Evolutionary conservation across 176 grass and related monocot genomes (phyloP), one percentile per base, ranked within the genome.

Genomic region (Carex cristatella): DNA sequence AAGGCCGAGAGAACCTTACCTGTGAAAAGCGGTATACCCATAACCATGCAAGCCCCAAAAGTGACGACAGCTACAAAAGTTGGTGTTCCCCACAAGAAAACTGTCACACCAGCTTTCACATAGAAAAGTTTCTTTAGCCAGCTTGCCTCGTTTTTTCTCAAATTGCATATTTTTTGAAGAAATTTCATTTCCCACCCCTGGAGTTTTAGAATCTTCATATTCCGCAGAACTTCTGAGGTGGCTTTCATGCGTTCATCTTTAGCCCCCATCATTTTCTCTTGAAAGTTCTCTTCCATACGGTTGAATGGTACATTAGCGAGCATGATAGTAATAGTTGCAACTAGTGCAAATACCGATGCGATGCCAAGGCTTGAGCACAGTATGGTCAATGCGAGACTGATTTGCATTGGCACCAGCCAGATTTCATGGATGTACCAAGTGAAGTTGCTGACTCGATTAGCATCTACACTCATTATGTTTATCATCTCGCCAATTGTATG

Each of bases 121-220:
- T 97, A 97, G 2, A 89, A 68, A 35, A 88, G 85, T 63, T 91
- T 97, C 74, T 89, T 92, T 32, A 94, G 70, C 92, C 90, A 97
- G 70, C 84, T 94, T 0, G 33, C 49, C 86, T 97, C 92, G 0
- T 64, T 88, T 70, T 91, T 91, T 80, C 94, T 91, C 54, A 94
- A 65, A 28, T 92, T 86, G 4, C 80, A 55, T 54, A 97, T 97
- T 85, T 88, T 97, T 83, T 88, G 94, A 19, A 97, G 79, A 84
- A 97, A 97, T 54, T 88, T 94, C 94, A 94, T 97, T 42, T 97
- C 94, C 94, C 92, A 97, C 7, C 85, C 94, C 66, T 97, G 92
- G n/a, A 94, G 63, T 16, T 97, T 97, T 64, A 97, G 92, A 87
- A 90, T 94, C 66, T 89, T 90, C 92, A 97, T 97, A 89, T 97